phyloP scores from a whole-genome alignment of 1,139 yeast species.

The Scheffersomyces illinoinensis region DNA sequence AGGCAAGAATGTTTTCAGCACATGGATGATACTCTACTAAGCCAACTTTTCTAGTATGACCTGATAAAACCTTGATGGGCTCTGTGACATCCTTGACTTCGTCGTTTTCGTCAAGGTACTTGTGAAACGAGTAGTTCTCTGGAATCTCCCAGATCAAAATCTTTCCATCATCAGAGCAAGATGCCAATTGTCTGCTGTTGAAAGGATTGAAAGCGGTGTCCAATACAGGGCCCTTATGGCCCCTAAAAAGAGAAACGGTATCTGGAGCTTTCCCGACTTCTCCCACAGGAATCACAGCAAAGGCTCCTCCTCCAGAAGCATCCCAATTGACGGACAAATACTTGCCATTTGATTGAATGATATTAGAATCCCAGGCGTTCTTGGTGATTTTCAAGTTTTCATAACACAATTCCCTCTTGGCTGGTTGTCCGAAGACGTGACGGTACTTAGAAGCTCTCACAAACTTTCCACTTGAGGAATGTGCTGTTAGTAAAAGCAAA shows the following conservation, averaged over 20 bases:
- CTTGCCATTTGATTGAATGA: slow-evolving; percentile 77
- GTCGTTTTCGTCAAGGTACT: slow-evolving; percentile 59
- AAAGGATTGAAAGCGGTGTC: slow-evolving; percentile 96
- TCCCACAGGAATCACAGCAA: slow-evolving; percentile 82
- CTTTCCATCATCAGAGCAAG: slow-evolving; percentile 91
- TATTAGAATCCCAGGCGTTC: slow-evolving; percentile 95
- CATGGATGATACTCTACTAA: slow-evolving; percentile 88
- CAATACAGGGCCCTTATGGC: slow-evolving; percentile 91
- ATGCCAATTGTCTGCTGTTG: slow-evolving; percentile 70
- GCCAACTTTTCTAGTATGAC: slow-evolving; percentile 96
- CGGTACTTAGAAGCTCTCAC: slow-evolving; percentile 96
- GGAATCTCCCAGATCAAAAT: slow-evolving; percentile 89
- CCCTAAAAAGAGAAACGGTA: slow-evolving; percentile 87
- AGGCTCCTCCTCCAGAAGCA: slow-evolving; percentile 95
- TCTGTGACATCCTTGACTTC: slow-evolving; percentile 63
- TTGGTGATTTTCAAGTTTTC: slow-evolving; percentile 84
- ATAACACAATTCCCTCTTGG: slow-evolving; percentile 84
- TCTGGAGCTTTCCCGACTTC: slow-evolving; percentile 97
- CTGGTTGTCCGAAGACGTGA: slow-evolving; percentile 91
- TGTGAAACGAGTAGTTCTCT: slow-evolving; percentile 68
- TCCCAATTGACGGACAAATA: slow-evolving; percentile 90
- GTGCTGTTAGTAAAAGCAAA: slow-evolving; percentile 9
- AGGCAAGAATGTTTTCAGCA: slow-evolving; percentile 82
- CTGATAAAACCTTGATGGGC: slow-evolving; percentile 70
- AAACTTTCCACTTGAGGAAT: slow-evolving; percentile 68